Evolutionary conservation across 169 alveolate species (phyloP), one percentile per base, ranked within the genome.

Genomic region (Miamiensis avidus): DNA sequence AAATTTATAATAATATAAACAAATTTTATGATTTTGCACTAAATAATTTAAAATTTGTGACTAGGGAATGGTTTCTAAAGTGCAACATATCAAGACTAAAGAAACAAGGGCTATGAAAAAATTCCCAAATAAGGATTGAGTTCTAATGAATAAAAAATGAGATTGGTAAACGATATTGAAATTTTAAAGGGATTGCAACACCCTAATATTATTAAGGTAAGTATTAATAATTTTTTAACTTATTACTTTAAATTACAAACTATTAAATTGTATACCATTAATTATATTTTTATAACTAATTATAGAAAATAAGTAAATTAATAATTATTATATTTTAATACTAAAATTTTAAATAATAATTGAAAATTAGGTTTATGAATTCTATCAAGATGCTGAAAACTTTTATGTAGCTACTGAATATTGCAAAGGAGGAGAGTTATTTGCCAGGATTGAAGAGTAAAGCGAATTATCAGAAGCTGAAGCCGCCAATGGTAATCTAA

Each of bases 341-440:
- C n/a, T n/a, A n/a, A n/a, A n/a, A n/a, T n/a, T n/a, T n/a, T n/a
- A n/a, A n/a, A n/a, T n/a, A n/a, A n/a, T n/a, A n/a, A n/a, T n/a
- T n/a, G n/a, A n/a, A n/a, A n/a, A n/a, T n/a, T n/a, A 85, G 74
- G 73, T 85, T 29, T 65, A 65, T 85, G 79, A 34, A 25, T 78
- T 29, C 31, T 85, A 73, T 72, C 79, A 78, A 33, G 85, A 85
- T 29, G 75, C 27, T 0, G 82, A 74, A 26, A 29, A 27, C 25
- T 76, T 82, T 29, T 74, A 74, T 26, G 75, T 74, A 74, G 74
- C 75, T n/a, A 82, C 87, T 29, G 87, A 82, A 49, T 49, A 49
- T 20, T 95, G 95, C 75, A 88, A 86, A 64, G 96, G 97, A 27
- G 97, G 97, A 1, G 96, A 91, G 73, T 88, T 92, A 34, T 84